Evolutionary conservation across 1,139 yeast species (phyloP), one percentile per base, ranked within the genome.

Genomic region (Yamadazyma sp.): DNA sequence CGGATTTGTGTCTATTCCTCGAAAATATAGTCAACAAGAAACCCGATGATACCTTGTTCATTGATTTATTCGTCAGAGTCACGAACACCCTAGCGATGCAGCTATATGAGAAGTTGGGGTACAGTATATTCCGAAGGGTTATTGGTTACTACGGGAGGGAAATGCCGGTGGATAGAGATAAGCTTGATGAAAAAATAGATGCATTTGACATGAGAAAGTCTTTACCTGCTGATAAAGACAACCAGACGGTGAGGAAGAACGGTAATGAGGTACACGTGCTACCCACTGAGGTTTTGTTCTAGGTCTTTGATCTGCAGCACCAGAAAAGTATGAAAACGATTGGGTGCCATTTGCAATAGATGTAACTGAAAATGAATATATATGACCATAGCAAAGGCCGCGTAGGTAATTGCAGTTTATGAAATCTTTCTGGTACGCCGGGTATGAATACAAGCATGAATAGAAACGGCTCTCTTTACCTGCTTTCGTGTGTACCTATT

Each of bases 11-110:
- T 56, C 68, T 75, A 31, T 79, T 87, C 47, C 66, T 94, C 33
- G 92, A 85, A 52, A 73, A 78, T 37, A 75, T 84, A 38, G 85
- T 95, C 1, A 76, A 78, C 14, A 75, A 71, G 17, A 71, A 77
- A 33, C 89, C 89, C 0, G 82, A 83, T 51, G 72, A 81, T 46
- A 85, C 94, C 4, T 80, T 85, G 53, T 92, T 92, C 58, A 80
- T 91, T 51, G 99, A 92, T 58, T 73, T 92, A 39, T 92, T 88
- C 61, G 98, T 92, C 27, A 83, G 89, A 54, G 88, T 92, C 24
- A 84, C 92, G 27, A 92, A 92, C 57, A 61, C 63, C 10, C 66
- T 89, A 41, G 98, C 97, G 0, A 77, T 88, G 5, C 83, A 79
- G 40, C 66, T 92, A 56, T 92, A 92, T 59, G 91, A 86, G 54